These are phyloP conservation scores for Alternaria novae-zelandiae DNA, from an alignment of 2,329 filamentous ascomycete genomes.

Conservation along the genomic window DNA sequence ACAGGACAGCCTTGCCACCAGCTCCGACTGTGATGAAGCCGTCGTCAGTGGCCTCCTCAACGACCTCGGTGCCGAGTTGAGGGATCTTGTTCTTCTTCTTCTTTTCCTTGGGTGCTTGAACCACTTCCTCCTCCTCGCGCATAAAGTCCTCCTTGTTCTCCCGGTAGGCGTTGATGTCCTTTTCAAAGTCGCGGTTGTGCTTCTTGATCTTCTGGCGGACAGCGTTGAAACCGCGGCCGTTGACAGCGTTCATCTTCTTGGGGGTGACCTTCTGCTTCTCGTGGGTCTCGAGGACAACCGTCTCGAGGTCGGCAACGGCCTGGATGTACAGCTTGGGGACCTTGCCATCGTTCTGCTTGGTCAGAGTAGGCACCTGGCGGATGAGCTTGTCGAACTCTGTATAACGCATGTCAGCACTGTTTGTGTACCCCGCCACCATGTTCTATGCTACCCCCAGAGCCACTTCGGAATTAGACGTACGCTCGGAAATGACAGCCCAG, in stretches of 20 bases:
- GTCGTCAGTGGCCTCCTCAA: constrained; percentile 71
- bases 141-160: constrained; percentile 86
- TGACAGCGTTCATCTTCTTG: constrained; percentile 99
- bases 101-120: constrained; percentile 59
- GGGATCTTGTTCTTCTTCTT: constrained; percentile 57
- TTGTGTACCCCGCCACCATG: constrained; percentile 8
- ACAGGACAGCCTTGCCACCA: constrained; percentile 86
- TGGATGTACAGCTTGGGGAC: constrained; percentile 92
- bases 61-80: constrained; percentile 58
- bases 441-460: not conserved
- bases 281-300: constrained; percentile 90
- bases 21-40: constrained; percentile 89
- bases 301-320: constrained; percentile 90
- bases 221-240: constrained; percentile 90
- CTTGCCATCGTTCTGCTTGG: constrained; percentile 69
- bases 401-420: constrained; percentile 25
- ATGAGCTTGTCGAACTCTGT: constrained; percentile 94
- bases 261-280: constrained; percentile 94
- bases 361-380: constrained; percentile 70
- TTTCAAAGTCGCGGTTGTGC: constrained; percentile 93
- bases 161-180: constrained; percentile 85
- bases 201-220: constrained; percentile 99
- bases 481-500: constrained; percentile 89
- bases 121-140: constrained; percentile 82
- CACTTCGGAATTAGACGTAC: constrained; percentile 59